Evolutionary conservation across 441 rosid genomes (phyloP).

Genomic region (Aquilaria agallochum): DNA sequence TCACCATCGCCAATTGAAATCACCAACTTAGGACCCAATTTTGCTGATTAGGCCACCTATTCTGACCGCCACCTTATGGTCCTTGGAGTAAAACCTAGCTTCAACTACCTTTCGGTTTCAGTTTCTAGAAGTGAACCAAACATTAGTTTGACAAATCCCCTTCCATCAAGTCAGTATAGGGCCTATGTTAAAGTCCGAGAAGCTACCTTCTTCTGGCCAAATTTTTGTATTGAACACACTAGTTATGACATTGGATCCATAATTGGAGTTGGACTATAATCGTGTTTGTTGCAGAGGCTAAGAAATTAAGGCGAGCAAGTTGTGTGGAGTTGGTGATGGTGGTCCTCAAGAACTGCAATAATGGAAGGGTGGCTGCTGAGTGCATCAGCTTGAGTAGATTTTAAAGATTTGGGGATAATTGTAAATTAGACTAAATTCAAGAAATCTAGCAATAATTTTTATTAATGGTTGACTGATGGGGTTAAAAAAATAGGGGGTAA

Average conservation of each 20-base stretch:
- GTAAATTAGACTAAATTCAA: too few species aligned
- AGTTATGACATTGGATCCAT: conserved; percentile 74
- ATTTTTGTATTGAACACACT: conserved; percentile 79
- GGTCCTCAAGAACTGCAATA: conserved; percentile 60
- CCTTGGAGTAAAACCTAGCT: conserved; percentile 69
- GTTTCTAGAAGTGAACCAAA: conserved; percentile 30
- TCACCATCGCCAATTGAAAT: conserved; percentile 77
- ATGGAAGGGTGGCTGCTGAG: conserved; percentile 57
- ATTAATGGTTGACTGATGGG: too few species aligned
- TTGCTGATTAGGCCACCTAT: conserved; percentile 41
- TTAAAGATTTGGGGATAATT: conserved; percentile 47
- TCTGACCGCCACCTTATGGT: conserved; percentile 53
- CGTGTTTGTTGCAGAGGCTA: conserved; percentile 67
- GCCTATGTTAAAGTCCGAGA: conserved; percentile 68
- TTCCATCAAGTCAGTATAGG: conserved; percentile 73
- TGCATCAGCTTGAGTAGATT: conserved; percentile 31
- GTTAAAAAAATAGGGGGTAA: too few species aligned
- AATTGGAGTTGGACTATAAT: conserved; percentile 81
- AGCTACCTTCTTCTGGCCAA: conserved; percentile 79
- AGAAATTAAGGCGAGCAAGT: conserved; percentile 88
- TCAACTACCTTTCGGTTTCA: conserved; percentile 72
- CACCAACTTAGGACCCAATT: conserved; percentile 71
- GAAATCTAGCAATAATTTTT: too few species aligned
- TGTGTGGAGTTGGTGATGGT: conserved; percentile 66
- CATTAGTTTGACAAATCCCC: conserved; percentile 57